Evolutionary conservation across 2,329 filamentous ascomycete genomes (phyloP).

Genomic region (Penicillium sp.): DNA sequence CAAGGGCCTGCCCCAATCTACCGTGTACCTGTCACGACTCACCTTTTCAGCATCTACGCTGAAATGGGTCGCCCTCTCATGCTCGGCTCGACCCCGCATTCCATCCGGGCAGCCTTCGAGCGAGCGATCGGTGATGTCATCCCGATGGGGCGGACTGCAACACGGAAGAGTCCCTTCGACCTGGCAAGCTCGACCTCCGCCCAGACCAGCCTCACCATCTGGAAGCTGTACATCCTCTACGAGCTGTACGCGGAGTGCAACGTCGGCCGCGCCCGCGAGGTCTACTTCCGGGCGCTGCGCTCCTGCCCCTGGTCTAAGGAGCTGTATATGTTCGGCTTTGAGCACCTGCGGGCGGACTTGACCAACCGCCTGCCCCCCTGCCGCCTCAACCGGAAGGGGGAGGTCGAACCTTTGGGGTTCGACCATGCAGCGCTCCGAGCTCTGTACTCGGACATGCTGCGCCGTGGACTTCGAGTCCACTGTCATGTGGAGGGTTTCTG

Average conservation of each 20-base stretch:
- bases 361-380: conserved; percentile 1
- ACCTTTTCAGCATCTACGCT: conserved; percentile 48
- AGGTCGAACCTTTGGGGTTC: conserved; percentile 24
- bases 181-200: conserved; percentile 11
- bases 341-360: conserved; percentile 29
- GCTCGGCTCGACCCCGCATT: conserved; percentile 43
- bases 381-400: background rate
- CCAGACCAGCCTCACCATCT: conserved; percentile 39
- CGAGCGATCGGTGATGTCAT: conserved; percentile 37
- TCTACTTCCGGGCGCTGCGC: conserved; percentile 50
- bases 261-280: conserved; percentile 38
- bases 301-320: conserved; percentile 57
- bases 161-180: background rate
- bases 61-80: conserved; percentile 43
- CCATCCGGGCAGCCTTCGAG: conserved; percentile 49
- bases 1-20: background rate
- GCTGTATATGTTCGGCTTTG: conserved; percentile 51
- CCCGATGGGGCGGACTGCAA: background rate
- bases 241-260: conserved; percentile 36
- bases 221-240: conserved; percentile 47
- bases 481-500: background rate
- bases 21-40: conserved; percentile 38
- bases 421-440: conserved; percentile 41
- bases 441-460: conserved; percentile 2
- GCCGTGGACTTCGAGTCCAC: conserved; percentile 3